Percentiles rank a stretch among this genome's conserved stretches.
phyloP scores from a whole-genome alignment of 1,139 yeast genomes.

The Taphrina communis region DNA sequence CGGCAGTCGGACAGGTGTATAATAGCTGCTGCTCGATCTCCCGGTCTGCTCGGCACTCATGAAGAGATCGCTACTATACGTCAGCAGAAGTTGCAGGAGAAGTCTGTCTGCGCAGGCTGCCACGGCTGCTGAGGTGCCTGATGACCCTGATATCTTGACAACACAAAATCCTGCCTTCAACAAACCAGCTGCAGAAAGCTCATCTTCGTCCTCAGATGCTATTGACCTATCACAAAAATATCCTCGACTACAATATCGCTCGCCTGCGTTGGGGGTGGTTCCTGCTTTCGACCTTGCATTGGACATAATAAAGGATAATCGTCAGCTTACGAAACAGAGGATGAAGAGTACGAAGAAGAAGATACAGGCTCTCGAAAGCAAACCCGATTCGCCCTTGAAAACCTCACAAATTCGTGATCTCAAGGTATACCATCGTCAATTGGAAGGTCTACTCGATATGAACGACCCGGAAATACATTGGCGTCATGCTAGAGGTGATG shows the following conservation, averaged over 20 bases:
- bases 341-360: constrained; percentile 34
- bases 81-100: constrained; percentile 20
- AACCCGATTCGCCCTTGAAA: not conserved
- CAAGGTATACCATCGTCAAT: constrained; percentile 32
- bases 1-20: not conserved
- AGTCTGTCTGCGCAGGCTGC: constrained; percentile 10
- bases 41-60: constrained; percentile 9
- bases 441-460: constrained; percentile 45
- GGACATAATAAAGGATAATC: constrained; percentile 42
- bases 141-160: constrained; percentile 37
- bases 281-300: constrained; percentile 46
- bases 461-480: constrained; percentile 46
- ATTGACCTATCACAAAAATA: constrained; percentile 6
- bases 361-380: constrained; percentile 12
- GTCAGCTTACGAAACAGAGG: constrained; percentile 42
- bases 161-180: constrained; percentile 30
- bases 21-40: not conserved
- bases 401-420: constrained; percentile 26
- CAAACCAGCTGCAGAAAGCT: not conserved
- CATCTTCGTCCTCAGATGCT: not conserved
- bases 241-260: constrained; percentile 38
- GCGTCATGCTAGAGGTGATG: constrained; percentile 45
- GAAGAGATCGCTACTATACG: constrained; percentile 15
- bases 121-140: constrained; percentile 31
- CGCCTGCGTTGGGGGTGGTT: constrained; percentile 44